Evolutionary conservation across 2,329 filamentous ascomycete species (phyloP).

Genomic region (Ceratocystis papillata): DNA sequence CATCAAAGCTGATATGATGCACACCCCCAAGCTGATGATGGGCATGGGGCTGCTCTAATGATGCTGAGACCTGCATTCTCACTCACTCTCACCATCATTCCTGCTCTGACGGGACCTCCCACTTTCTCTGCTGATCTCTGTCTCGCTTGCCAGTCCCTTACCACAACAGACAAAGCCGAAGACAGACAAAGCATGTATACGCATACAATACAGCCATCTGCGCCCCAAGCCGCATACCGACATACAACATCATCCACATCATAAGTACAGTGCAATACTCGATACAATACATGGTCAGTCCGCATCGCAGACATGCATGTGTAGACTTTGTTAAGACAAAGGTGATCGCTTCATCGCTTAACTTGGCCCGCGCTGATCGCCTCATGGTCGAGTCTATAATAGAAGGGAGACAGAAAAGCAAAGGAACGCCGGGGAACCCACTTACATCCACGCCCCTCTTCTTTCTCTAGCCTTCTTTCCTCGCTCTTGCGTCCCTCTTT

Average conservation of each 20-base stretch:
- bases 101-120: background rate
- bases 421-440: conserved; percentile 10
- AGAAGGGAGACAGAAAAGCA: conserved; percentile 9
- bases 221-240: background rate
- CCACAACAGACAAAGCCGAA: background rate
- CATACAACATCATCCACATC: background rate
- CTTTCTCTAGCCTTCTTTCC: background rate
- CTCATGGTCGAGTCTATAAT: conserved; percentile 7
- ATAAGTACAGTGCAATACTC: background rate
- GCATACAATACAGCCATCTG: background rate
- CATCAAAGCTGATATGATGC: background rate
- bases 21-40: background rate
- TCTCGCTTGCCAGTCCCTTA: conserved; percentile 10
- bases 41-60: background rate
- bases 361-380: conserved; percentile 10
- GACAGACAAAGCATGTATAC: background rate
- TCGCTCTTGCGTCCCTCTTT: background rate
- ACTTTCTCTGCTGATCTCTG: background rate
- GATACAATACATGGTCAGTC: background rate
- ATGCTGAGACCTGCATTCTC: conserved; percentile 14
- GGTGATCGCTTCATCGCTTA: conserved; percentile 12
- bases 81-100: background rate
- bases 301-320: background rate
- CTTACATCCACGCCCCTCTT: conserved; percentile 8
- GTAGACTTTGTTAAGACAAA: background rate